Conservation (phyloP, 2,329 filamentous ascomycete genomes). For the Colletotrichum incanum region DNA sequence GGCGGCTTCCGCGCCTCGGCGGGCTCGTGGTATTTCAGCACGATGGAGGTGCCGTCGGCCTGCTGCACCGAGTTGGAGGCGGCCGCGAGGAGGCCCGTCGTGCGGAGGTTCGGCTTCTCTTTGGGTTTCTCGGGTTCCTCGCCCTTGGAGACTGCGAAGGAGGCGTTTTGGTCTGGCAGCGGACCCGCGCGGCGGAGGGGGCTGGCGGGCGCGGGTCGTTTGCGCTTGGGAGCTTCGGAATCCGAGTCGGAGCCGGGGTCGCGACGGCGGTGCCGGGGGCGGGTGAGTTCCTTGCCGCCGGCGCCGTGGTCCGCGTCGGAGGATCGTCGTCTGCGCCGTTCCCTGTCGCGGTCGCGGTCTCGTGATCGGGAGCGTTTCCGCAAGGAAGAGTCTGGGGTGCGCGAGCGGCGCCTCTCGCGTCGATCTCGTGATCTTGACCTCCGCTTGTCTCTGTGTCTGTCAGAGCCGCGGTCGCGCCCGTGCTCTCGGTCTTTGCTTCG, state of each 20-base stretch:
- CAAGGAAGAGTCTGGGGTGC: constrained; percentile 30
- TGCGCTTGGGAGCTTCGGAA: constrained; percentile 51
- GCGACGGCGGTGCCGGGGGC: constrained; percentile 10
- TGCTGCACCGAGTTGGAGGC: constrained; percentile 86
- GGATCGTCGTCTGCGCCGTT: constrained; percentile 50
- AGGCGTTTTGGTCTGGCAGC: constrained; percentile 72
- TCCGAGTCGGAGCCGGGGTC: constrained; percentile 48
- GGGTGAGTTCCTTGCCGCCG: constrained; percentile 34
- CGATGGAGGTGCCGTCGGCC: constrained; percentile 80
- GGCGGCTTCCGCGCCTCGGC: constrained; percentile 92
- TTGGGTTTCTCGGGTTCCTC: constrained; percentile 73
- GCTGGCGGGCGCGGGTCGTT: constrained; percentile 44
- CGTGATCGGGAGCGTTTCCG: constrained; percentile 39
- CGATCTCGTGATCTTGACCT: constrained; percentile 32
- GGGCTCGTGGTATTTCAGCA: constrained; percentile 97
- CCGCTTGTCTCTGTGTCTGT: constrained; percentile 26
- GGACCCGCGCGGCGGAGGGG: constrained; percentile 60
- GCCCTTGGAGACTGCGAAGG: constrained; percentile 70
- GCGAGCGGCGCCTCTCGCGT: constrained; percentile 38
- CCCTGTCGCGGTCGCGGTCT: constrained; percentile 46
- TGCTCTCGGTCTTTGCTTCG: constrained; percentile 34
- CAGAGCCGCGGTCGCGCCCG: constrained; percentile 17
- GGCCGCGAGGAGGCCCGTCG: constrained; percentile 86
- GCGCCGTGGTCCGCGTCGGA: constrained; percentile 36
- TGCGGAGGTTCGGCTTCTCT: constrained; percentile 89